Evolutionary conservation across 1,284 basidiomycete genomes (phyloP), one percentile per base, ranked within the genome.

Genomic region (Ceratobasidium sp.): DNA sequence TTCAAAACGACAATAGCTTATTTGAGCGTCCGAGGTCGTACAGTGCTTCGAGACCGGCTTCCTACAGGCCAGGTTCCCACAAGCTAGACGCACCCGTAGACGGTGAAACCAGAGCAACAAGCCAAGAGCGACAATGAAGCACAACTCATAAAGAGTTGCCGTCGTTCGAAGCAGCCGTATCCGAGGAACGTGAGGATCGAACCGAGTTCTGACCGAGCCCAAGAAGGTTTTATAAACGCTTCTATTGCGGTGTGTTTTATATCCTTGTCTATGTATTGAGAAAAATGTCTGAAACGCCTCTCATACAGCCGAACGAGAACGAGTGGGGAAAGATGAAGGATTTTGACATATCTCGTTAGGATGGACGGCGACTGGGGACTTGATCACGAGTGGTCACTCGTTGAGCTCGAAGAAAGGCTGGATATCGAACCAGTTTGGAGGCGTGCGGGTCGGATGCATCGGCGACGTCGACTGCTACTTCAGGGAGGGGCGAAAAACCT

Each of bases 181-280:
- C 72, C 72, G 23, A 28, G 72, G 39, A 61, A 75, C 39, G 72
- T 75, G 60, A 75, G 72, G 60, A 75, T 61, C 33, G 72, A 75
- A 49, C 72, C 72, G 20, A 75, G 72, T 39, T 61, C 72, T 64
- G 72, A 75, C 28, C 72, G 60, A 33, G 46, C 60, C 6, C 23
- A 49, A 28, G 26, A 64, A 39, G 44, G n/a, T n/a, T n/a, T n/a
- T 39, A 10, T 75, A 64, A 55, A 55, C 33, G 58, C 42, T 49
- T 61, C 68, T n/a, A 44, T 13, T 49, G 7, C 20, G 60, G 72
- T 75, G 55, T 28, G 72, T 53, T 69, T 4, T 2, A 28, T 33
- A 20, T 61, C 23, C 28, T 73, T 6, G 44, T 58, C 33, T 56
- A 18, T 61, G 46, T 40, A 10, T 61, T 73, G 44, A 26, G 44